Conservation (phyloP, 257 asterid genomes). For the Jaltomata sinuosa region DNA sequence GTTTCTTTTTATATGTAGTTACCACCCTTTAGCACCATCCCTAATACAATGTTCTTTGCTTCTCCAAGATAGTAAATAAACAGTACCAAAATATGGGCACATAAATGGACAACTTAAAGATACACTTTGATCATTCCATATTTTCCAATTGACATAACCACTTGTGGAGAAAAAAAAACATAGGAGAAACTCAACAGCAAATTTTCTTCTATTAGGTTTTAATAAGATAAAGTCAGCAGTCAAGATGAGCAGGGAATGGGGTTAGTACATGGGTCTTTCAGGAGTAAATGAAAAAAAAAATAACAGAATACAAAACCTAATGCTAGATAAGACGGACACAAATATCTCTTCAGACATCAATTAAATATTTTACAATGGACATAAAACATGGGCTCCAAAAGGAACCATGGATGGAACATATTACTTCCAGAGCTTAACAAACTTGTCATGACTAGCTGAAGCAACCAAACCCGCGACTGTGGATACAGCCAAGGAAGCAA, state of each 20-base stretch:
- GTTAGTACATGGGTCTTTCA: not conserved
- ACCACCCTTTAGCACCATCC: not conserved
- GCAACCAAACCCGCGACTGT: slow-evolving; percentile 70
- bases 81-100: not conserved
- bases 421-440: slow-evolving; percentile 74
- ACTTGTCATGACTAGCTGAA: slow-evolving; percentile 87
- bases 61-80: not conserved
- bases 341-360: not conserved
- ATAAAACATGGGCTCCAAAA: not conserved
- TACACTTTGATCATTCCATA: not conserved
- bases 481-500: slow-evolving; percentile 76
- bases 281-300: not conserved
- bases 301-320: not conserved
- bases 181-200: not conserved
- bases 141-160: not conserved
- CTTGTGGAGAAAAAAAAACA: not conserved
- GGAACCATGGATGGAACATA: not conserved
- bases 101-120: not conserved
- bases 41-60: not conserved
- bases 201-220: not conserved
- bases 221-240: not conserved
- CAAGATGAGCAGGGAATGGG: not conserved
- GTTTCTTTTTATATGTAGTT: no score
- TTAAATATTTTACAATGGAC: not conserved
- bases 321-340: not conserved